Percentiles rank a stretch among this genome's conserved stretches.
Conservation (phyloP, 148 eudicot species). For the Chenopodium quinoa region DNA sequence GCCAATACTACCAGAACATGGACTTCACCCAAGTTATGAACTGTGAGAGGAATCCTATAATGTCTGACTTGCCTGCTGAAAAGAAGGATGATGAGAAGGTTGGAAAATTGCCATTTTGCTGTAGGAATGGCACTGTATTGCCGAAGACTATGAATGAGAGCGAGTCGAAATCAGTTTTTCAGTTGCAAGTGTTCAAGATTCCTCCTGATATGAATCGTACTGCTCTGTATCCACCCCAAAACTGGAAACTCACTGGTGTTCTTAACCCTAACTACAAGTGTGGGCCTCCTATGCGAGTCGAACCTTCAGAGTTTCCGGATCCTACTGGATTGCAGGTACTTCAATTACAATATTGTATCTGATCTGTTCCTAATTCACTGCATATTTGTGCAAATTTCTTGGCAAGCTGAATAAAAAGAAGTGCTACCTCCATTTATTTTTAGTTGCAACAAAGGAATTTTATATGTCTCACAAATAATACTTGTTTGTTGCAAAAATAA, state of each 20-base stretch:
- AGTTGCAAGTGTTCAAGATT: conserved; percentile 64
- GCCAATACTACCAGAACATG: conserved; percentile 57
- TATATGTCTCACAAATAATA: no score
- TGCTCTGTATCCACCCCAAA: conserved; percentile 72
- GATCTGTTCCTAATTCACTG: neutral
- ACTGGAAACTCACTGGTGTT: conserved; percentile 65
- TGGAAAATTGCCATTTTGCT: conserved; percentile 79
- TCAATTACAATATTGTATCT: neutral
- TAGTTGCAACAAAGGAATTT: no score
- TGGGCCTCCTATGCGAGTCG: conserved; percentile 59
- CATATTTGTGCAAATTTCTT: neutral
- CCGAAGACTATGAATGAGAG: conserved; percentile 73
- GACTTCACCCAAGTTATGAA: conserved; percentile 62
- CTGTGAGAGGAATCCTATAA: conserved; percentile 62
- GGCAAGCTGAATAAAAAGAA: no score
- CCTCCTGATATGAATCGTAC: conserved; percentile 85
- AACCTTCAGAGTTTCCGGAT: conserved; percentile 70
- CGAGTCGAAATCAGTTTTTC: conserved; percentile 63
- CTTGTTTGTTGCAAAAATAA: no score
- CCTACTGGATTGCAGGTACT: conserved; percentile 51
- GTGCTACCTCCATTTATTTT: no score
- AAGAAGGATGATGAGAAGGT: conserved; percentile 59
- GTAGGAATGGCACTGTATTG: conserved; percentile 66
- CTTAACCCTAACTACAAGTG: conserved; percentile 71
- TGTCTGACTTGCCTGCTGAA: conserved; percentile 68